Conservation (phyloP, 1,284 basidiomycete genomes). For the Schizophyllum amplum region DNA sequence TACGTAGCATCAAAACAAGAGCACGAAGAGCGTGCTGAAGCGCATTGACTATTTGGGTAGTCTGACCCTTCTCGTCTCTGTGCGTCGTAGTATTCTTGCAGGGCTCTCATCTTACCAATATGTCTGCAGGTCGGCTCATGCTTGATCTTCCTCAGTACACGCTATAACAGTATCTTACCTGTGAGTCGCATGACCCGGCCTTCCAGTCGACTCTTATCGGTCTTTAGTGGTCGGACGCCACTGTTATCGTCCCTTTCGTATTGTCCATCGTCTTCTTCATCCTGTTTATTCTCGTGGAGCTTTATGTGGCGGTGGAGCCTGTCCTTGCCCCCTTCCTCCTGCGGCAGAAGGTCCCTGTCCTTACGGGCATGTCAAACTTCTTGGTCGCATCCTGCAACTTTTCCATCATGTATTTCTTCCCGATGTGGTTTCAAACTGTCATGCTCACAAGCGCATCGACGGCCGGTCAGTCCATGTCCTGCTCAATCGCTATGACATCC, state of each 20-base stretch:
- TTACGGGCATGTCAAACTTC: conserved; percentile 70
- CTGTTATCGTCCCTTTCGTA: conserved; percentile 49
- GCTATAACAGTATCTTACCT: conserved; percentile 56
- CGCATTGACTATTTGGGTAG: conserved; percentile 65
- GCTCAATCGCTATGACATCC: not conserved
- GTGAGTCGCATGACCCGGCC: conserved; percentile 29
- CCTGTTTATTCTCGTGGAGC: conserved; percentile 55
- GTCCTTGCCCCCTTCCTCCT: conserved; percentile 66
- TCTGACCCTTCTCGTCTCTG: conserved; percentile 47
- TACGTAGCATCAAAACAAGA: conserved; percentile 35
- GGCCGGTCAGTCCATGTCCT: conserved; percentile 40
- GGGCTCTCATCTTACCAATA: conserved; percentile 17
- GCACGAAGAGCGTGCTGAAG: conserved; percentile 42
- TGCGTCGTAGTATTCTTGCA: conserved; percentile 22
- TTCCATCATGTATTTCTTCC: conserved; percentile 72
- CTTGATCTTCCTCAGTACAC: conserved; percentile 62
- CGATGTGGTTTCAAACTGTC: conserved; percentile 86
- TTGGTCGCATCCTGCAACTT: conserved; percentile 72
- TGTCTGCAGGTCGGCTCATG: conserved; percentile 39
- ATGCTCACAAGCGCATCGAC: conserved; percentile 58
- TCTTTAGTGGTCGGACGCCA: conserved; percentile 56
- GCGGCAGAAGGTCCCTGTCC: conserved; percentile 57
- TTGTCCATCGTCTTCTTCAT: conserved; percentile 41
- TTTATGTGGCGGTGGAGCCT: conserved; percentile 61
- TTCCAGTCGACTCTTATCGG: too few relatives aligned